A percentile compares a stretch with the other conserved stretches of the same genome.
Evolutionary conservation across 441 rosid species (phyloP).

Genomic region (Bocquillonia castaneifolia): DNA sequence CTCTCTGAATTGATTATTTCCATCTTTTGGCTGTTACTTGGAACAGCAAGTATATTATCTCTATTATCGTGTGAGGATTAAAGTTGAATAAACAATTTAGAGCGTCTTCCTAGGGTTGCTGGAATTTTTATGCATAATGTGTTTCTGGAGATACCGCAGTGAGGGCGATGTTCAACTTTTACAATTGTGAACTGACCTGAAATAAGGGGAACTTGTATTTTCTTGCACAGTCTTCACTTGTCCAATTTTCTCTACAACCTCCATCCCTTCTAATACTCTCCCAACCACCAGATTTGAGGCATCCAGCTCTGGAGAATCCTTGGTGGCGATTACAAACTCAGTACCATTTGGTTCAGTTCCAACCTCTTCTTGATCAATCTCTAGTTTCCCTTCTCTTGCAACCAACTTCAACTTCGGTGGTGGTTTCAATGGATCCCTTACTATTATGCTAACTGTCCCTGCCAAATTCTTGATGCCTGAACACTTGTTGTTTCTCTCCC

Average conservation of each 20-base stretch:
- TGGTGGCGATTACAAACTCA: conserved; percentile 64
- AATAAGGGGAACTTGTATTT: conserved; percentile 76
- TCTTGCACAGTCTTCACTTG: conserved; percentile 73
- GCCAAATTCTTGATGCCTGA: conserved; percentile 48
- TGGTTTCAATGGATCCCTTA: conserved; percentile 68
- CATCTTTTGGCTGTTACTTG: too few species aligned
- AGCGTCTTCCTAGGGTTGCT: neutral
- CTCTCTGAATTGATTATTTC: too few species aligned
- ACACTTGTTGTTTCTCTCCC: conserved; percentile 52
- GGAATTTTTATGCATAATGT: neutral
- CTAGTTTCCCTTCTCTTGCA: conserved; percentile 63
- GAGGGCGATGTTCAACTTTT: neutral
- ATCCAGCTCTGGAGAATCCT: conserved; percentile 76
- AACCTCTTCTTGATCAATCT: conserved; percentile 57
- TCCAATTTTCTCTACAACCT: conserved; percentile 57
- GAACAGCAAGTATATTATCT: too few species aligned
- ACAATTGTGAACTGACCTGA: conserved; percentile 44
- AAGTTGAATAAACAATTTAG: too few species aligned
- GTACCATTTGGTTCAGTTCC: conserved; percentile 66
- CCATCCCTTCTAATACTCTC: conserved; percentile 67
- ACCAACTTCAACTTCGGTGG: conserved; percentile 77
- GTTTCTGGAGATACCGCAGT: too few species aligned
- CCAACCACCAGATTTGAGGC: conserved; percentile 69
- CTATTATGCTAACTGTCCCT: conserved; percentile 64
- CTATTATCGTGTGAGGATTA: too few species aligned